Base-by-base conservation (phyloP, 441 rosid genomes). In the Melastoma candidum region DNA sequence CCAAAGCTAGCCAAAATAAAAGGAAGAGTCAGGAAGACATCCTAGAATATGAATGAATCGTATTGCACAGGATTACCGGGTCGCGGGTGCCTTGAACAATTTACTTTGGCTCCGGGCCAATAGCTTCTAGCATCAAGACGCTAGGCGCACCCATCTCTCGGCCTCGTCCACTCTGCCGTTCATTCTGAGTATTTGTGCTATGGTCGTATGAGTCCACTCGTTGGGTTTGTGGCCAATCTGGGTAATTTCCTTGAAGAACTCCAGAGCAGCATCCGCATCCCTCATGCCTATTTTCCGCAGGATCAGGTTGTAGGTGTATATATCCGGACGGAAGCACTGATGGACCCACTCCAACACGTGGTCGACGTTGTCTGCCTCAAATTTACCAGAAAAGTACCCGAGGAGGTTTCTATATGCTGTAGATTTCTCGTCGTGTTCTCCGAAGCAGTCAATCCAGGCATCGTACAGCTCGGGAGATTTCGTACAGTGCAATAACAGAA, bases 211-310 rank as follows among this genome's bases (percentile, higher is more conserved):
- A 12, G 95, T 84, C 88, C 85, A 64, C 54, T 22, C 58, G 53
- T 93, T 71, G n/a, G 95, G 95, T 60, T 66, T 72, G 51, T 70
- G 71, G 56, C 97, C 97, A 71, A 61, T 78, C 57, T 63, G 61
- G 43, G 64, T 29, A 48, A 88, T 57, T 71, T 67, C 65, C 24
- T 73, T 50, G 60, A 71, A 80, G 60, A 75, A 60, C 63, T 73
- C 68, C n/a, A 36, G 64, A 57, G 85, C 96, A 58, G 11, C 52
- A 27, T 73, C 83, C 44, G 77, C 60, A 4, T 70, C 74, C 4
- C 52, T 67, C 69, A 3, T 48, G 58, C 70, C 57, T 14, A 86
- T 54, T 67, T 60, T 75, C 57, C 53, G 73, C 78, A 93, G 58
- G 61, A 93, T 56, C 66, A 77, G 12, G 64, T 93, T 84, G 63